Base-by-base conservation (phyloP, 2,329 filamentous ascomycete genomes). In the Arthrobotrys conoides region DNA sequence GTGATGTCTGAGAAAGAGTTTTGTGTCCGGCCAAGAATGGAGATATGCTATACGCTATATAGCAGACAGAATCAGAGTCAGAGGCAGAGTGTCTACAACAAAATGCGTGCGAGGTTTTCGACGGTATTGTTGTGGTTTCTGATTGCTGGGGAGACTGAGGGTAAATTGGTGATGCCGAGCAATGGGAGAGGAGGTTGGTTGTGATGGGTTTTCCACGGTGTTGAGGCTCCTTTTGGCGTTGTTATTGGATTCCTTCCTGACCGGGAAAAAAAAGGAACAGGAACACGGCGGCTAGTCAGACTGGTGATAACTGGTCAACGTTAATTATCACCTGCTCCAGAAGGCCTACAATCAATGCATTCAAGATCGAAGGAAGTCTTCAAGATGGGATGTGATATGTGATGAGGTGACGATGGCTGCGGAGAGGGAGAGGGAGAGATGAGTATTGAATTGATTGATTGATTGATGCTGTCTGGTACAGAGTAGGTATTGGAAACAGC, bases 381-480 rank as follows among this genome's bases (percentile, higher is more conserved):
- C 6, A 46, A 33, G 64, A 55, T 53, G 51, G 51, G 66, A 65
- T 72, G 76, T 76, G 71, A 69, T 66, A 38, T 63, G 64, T 63
- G 71, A 73, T 44, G 46, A 48, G 33, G 46, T 20, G 10, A 57
- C 33, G 46, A 49, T 59, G 76, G 36, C 36, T 38, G 38, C 38
- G 38, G 38, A 41, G 38, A 41, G 38, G 12, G 38, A 12, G 38
- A 16, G 38, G 14, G 12, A 41, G 38, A 41, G 38, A 41, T 71
- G 67, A 64, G 48, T 51, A 5, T 51, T 51, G 48, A 24, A 51
- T 51, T 46, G 16, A 9, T 30, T 30, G 27, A 18, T 46, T 46
- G 44, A 46, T 46, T 76, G 64, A 80, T 81, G 76, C 72, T 80
- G 80, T 79, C 76, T 65, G 66, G 48, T 59, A 44, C 20, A 44